Percentiles rank a stretch among this genome's conserved stretches.
These are phyloP conservation scores for Hysterium pulicare DNA, from an alignment of 2,329 filamentous ascomycete species.

Conservation along the genomic window DNA sequence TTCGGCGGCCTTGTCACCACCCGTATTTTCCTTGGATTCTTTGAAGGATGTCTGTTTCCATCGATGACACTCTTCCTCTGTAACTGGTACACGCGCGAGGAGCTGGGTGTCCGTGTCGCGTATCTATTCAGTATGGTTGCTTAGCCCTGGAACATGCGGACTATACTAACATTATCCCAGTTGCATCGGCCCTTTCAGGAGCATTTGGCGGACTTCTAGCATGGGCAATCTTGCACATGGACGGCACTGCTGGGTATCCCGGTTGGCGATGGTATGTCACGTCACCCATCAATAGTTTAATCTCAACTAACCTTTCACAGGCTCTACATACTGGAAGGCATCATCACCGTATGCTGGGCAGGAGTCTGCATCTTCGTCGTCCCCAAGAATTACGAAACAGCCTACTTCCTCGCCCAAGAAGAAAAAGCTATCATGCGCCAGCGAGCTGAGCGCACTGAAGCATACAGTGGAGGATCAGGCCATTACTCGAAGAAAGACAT, in stretches of 20 bases:
- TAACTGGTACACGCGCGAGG: slow-evolving; percentile 31
- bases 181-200: slow-evolving; percentile 23
- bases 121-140: slow-evolving; percentile 22
- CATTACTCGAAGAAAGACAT: slow-evolving; percentile 29
- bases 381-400: slow-evolving; percentile 29
- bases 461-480: slow-evolving; percentile 27
- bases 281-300: not conserved
- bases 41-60: slow-evolving; percentile 32
- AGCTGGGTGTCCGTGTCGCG: slow-evolving; percentile 25
- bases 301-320: slow-evolving; percentile 6
- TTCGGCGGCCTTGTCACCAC: slow-evolving; percentile 19
- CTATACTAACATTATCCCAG: not conserved
- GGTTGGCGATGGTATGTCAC: slow-evolving; percentile 26
- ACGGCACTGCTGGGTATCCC: slow-evolving; percentile 20
- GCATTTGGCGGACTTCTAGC: slow-evolving; percentile 30
- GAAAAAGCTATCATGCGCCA: slow-evolving; percentile 29
- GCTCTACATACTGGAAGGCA: slow-evolving; percentile 31
- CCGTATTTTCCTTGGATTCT: slow-evolving; percentile 25
- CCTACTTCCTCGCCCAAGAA: slow-evolving; percentile 29
- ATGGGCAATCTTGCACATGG: slow-evolving; percentile 27
- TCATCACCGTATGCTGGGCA: slow-evolving; percentile 28
- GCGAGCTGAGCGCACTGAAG: slow-evolving; percentile 26
- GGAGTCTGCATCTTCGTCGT: slow-evolving; percentile 27
- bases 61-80: slow-evolving; percentile 28
- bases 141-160: too few species aligned